phyloP scores from a whole-genome alignment of 331 rosid genomes.

The Saraca asoca region DNA sequence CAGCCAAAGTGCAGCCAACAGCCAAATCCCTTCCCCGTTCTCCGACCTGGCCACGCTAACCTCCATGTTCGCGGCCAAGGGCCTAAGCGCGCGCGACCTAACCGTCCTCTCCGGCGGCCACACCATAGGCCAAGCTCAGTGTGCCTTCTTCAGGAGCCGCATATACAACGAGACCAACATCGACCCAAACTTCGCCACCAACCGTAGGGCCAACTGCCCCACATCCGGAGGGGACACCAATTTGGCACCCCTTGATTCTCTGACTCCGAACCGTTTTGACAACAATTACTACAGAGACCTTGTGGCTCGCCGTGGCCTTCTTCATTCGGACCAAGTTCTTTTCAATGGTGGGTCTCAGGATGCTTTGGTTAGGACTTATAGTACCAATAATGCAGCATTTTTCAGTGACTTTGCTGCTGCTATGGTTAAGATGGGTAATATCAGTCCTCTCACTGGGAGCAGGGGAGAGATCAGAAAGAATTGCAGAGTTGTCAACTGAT shows the following conservation, averaged over 20 bases:
- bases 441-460: constrained; percentile 50
- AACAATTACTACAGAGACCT: constrained; percentile 59
- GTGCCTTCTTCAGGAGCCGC: constrained; percentile 53
- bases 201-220: constrained; percentile 53
- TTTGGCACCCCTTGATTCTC: constrained; percentile 65
- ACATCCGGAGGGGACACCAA: constrained; percentile 54
- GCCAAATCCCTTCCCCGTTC: constrained; percentile 53
- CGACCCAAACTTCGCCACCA: constrained; percentile 51
- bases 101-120: constrained; percentile 77
- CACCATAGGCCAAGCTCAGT: constrained; percentile 59
- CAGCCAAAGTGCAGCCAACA: constrained; percentile 62
- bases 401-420: constrained; percentile 8
- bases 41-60: constrained; percentile 54
- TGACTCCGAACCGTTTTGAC: constrained; percentile 48
- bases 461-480: constrained; percentile 43
- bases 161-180: constrained; percentile 75
- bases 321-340: constrained; percentile 54
- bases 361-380: constrained; percentile 54
- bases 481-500: constrained; percentile 42
- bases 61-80: constrained; percentile 47
- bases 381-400: constrained; percentile 28
- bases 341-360: constrained; percentile 65
- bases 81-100: constrained; percentile 50
- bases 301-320: constrained; percentile 56
- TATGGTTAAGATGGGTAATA: constrained; percentile 33